Base-by-base conservation (phyloP, 768 basidiomycete genomes). In the Pleurotus platypus region DNA sequence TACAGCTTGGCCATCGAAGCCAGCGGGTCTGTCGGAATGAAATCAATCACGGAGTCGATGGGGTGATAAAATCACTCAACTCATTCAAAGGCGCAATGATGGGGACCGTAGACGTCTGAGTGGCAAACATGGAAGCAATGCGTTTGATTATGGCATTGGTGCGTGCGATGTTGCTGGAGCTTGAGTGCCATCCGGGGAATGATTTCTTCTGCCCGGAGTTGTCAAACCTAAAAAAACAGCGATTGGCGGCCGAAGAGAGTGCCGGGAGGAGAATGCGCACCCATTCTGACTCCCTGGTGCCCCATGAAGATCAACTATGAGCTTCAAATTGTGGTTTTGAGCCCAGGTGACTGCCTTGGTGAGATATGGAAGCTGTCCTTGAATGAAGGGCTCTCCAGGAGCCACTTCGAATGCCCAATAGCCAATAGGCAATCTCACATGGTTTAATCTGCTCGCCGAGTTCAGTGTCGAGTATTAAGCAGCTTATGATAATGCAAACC, bases 391-490 rank as follows among this genome's bases (percentile, higher is more conserved):
- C 63, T 93, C 88, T 4, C 90, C 90, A 11, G 77, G 75, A 18
- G 81, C 78, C 37, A 92, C 84, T 57, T 94, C 91, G 63, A 87
- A 92, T 1, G 89, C 92, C 91, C 91, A 95, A 69, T 90, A 96
- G 11, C 92, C 94, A 43, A 95, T 90, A 12, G 92, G 91, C 38
- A 93, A 65, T 46, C 91, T 84, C 56, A 93, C 87, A 68, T 92
- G 90, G 65, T 92, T 93, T 54, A 92, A 74, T 13, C 90, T 89
- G 27, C 30, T 35, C 30, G 30, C 30, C 30, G 11, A 35, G 30
- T 35, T 35, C 30, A 35, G 30, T 9, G 30, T 35, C 30, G 30
- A 35, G 30, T 35, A 35, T 35, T 11, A 11, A 35, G 30, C 9
- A 35, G 30, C 30, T 8, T 35, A 35, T 35, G 30, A 35, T 11